A percentile compares a stretch with the other conserved stretches of the same genome.
Evolutionary conservation across 345 rosid genomes (phyloP).

Genomic region (Luvunga scandens): DNA sequence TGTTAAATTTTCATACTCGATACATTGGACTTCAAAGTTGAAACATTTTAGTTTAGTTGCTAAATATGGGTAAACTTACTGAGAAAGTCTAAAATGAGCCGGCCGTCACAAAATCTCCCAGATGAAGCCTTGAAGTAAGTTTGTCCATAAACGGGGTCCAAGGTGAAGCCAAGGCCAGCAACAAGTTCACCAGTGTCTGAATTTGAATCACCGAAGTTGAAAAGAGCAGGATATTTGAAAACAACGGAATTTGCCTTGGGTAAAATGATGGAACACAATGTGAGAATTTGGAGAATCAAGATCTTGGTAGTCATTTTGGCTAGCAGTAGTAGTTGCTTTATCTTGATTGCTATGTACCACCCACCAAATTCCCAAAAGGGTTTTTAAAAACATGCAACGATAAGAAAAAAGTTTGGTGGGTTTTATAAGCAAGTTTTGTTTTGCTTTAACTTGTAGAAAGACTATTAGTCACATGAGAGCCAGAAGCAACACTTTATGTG

Average conservation of each 20-base stretch:
- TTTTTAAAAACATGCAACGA: background rate
- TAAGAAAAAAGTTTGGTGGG: background rate
- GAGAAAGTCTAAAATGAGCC: conserved; percentile 47
- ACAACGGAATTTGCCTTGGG: conserved; percentile 23
- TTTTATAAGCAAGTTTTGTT: conserved; percentile 6
- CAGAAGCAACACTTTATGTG: conserved; percentile 18
- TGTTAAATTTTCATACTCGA: too few species aligned
- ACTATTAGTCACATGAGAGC: conserved; percentile 9
- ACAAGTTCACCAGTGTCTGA: conserved; percentile 59
- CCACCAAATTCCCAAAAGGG: background rate
- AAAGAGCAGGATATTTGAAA: conserved; percentile 45
- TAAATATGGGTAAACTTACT: background rate
- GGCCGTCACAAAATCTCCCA: conserved; percentile 67
- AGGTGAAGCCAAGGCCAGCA: conserved; percentile 47
- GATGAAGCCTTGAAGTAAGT: conserved; percentile 45
- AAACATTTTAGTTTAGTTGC: background rate
- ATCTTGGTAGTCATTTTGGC: conserved; percentile 19
- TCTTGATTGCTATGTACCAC: background rate
- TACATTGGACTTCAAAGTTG: background rate
- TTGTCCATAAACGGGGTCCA: conserved; percentile 48
- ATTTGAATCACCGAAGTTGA: conserved; percentile 77
- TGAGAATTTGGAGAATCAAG: background rate
- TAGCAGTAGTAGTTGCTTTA: background rate
- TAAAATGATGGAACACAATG: conserved; percentile 4
- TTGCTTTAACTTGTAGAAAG: conserved; percentile 26